Base-by-base conservation (phyloP, 106 monocot species). In the Apostasia shenzhenica region DNA sequence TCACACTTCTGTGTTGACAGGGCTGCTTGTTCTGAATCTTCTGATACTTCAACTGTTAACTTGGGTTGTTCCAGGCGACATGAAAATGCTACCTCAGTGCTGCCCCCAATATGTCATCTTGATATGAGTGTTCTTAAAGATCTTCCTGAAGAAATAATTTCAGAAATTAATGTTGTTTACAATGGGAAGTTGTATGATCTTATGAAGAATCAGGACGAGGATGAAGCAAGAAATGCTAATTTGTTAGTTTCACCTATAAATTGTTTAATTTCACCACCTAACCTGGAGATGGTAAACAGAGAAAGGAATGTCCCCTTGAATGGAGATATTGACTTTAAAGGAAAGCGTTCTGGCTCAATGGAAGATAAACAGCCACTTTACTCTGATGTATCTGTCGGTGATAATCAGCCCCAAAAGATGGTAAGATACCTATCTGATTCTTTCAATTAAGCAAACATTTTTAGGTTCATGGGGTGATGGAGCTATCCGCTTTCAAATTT, bases 71-170 rank as follows among this genome's bases (percentile, higher is more conserved):
- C 48, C 55, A 55, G 70, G 67, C 55, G 78, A 45, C 8, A 58
- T 71, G 80, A 58, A 72, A 75, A 45, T 48, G 57, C 61, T n/a
- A 8, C 54, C 66, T 68, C 73, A 47, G 58, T 41, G 50, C 66
- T 90, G 66, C 93, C 92, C 70, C 83, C 82, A 69, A 59, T 99
- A 48, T 67, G 70, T 61, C 63, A 79, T 61, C 80, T 99, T 73
- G 92, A 99, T 81, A 57, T 83, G 39, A 83, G 93, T 26, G 77
- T 90, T 45, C 57, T 99, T 44, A 87, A 80, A 76, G 73, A 83
- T 75, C 93, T 99, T 71, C 97, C 92, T 70, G 79, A 70, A 69
- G 97, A 92, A 61, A 87, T 99, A 71, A 58, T 92, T 45, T 83
- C 77, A 61, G 99, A 99, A 71, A 85, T 90, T 69, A 81, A 93